Conservation (phyloP, 352 stramenopile genomes). For the Globisporangium megalacanthum region DNA sequence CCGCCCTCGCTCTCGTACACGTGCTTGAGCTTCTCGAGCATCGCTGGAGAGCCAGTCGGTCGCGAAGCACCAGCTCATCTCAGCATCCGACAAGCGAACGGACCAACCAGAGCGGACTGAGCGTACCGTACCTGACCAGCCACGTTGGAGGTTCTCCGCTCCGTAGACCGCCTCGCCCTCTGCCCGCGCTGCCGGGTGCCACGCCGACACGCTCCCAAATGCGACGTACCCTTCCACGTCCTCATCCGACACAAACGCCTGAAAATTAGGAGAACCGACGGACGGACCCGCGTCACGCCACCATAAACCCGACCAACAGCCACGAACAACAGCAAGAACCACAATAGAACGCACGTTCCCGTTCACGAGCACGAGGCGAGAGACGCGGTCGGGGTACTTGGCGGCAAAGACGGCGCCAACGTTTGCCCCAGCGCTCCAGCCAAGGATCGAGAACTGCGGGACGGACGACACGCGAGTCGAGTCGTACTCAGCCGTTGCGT, state of each 20-base stretch:
- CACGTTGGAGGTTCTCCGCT: constrained; percentile 39
- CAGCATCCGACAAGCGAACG: not conserved
- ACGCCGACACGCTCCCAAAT: constrained; percentile 44
- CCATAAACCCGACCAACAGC: too few species aligned
- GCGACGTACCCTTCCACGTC: constrained; percentile 55
- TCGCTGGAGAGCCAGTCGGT: constrained; percentile 26
- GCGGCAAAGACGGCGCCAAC: constrained; percentile 61
- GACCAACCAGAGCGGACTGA: not conserved
- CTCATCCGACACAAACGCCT: constrained; percentile 75
- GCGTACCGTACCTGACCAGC: constrained; percentile 32
- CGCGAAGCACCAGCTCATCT: not conserved
- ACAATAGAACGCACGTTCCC: constrained; percentile 51
- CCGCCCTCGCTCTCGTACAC: constrained; percentile 48
- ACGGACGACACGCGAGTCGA: not conserved
- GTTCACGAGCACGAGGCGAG: constrained; percentile 70
- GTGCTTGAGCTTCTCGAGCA: constrained; percentile 39
- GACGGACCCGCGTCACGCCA: not conserved
- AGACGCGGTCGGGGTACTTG: constrained; percentile 58
- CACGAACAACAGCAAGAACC: not conserved
- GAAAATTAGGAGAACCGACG: constrained; percentile 2
- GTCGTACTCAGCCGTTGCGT: not conserved
- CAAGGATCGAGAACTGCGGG: constrained; percentile 62
- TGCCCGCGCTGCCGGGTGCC: constrained; percentile 41
- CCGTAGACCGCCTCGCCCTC: constrained; percentile 52
- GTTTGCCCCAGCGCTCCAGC: constrained; percentile 75